These are phyloP conservation scores for Tylopilus sp. DNA, from an alignment of 768 basidiomycete species.

Conservation along the genomic window DNA sequence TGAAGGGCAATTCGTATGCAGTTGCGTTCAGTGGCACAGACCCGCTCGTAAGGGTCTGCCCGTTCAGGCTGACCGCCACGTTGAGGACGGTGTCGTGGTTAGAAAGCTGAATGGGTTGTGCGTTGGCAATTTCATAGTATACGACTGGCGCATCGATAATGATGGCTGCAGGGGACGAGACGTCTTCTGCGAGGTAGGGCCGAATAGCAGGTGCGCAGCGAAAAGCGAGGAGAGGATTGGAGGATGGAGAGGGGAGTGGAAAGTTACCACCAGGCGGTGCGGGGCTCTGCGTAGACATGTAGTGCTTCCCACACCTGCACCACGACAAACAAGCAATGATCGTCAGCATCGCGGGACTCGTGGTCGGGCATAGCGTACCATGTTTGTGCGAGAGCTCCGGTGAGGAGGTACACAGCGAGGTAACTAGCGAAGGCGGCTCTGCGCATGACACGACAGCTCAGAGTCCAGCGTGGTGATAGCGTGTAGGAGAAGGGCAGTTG, in stretches of 20 bases:
- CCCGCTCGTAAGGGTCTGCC: constrained; percentile 23
- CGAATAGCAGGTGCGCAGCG: constrained; percentile 57
- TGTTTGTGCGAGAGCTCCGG: constrained; percentile 24
- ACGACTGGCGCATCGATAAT: constrained; percentile 53
- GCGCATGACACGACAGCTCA: constrained; percentile 8
- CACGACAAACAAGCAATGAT: background rate
- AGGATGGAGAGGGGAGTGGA: constrained; percentile 34
- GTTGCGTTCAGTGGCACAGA: constrained; percentile 49
- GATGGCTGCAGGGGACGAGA: constrained; percentile 39
- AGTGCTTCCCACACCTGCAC: constrained; percentile 55
- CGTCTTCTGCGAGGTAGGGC: constrained; percentile 58
- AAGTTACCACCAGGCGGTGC: constrained; percentile 51
- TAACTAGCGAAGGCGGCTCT: constrained; percentile 7
- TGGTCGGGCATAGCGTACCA: constrained; percentile 18
- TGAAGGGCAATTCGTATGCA: constrained; percentile 47
- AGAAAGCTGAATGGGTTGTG: constrained; percentile 38
- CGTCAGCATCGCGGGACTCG: background rate
- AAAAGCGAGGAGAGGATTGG: constrained; percentile 48
- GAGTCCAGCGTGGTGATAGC: background rate
- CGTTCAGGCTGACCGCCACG: constrained; percentile 36
- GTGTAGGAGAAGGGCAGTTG: background rate
- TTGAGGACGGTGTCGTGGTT: constrained; percentile 23
- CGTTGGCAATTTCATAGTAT: constrained; percentile 44
- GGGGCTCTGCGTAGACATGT: constrained; percentile 41
- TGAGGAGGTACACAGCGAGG: constrained; percentile 12